Percentiles rank a stretch among this genome's conserved stretches.
phyloP scores from a whole-genome alignment of 2,329 filamentous ascomycete species.

The Aspergillus flavus region DNA sequence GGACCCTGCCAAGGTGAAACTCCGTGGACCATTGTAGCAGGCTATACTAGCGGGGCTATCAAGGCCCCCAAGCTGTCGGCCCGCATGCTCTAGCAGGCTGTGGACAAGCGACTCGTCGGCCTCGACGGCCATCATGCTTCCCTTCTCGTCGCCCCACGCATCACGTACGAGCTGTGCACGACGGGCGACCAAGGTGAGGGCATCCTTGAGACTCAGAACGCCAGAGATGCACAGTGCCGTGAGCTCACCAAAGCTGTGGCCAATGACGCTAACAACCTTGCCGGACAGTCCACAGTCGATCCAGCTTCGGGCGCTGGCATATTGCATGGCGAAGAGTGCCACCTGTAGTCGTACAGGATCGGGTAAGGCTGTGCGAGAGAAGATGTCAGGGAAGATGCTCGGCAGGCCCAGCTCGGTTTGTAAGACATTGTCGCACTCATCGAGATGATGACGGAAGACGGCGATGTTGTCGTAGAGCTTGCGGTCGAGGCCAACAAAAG shows the following conservation, averaged over 20 bases:
- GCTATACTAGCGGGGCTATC: slow-evolving; percentile 41
- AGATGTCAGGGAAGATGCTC: too few relatives aligned
- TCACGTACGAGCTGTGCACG: slow-evolving; percentile 35
- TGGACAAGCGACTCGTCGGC: too few relatives aligned
- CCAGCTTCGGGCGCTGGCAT: slow-evolving; percentile 42
- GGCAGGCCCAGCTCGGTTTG: too few relatives aligned
- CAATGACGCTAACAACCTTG: slow-evolving; percentile 35
- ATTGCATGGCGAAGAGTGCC: slow-evolving; percentile 42
- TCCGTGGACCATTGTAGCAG: slow-evolving; percentile 51
- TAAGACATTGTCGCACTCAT: slow-evolving; percentile 17
- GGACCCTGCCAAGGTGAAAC: slow-evolving; percentile 47
- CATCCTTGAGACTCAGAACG: slow-evolving; percentile 32
- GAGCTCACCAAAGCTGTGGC: slow-evolving; percentile 44
- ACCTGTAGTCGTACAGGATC: slow-evolving; percentile 37
- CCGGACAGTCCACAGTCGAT: slow-evolving; percentile 36
- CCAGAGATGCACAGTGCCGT: slow-evolving; percentile 39
- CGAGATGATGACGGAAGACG: slow-evolving; percentile 36
- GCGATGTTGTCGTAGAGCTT: slow-evolving; percentile 32
- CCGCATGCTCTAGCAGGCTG: too few relatives aligned
- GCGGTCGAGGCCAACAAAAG: slow-evolving; percentile 29
- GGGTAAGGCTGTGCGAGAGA: too few relatives aligned
- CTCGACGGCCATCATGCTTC: too few relatives aligned
- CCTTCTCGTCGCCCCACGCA: slow-evolving; percentile 23
- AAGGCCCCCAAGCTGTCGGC: too few relatives aligned
- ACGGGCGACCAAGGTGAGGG: slow-evolving; percentile 27